Percentiles rank a stretch among this genome's conserved stretches.
Conservation (phyloP, 176 grass and related monocot species). For the Sorghum bicolor region Sorghum_bicolor_NCBIv3 NC_012878.2:3930501-3931000, state of each 20-base stretch:
- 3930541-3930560: slow-evolving; percentile 3
- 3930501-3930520: not conserved
- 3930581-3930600: slow-evolving; percentile 1
- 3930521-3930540: not conserved
- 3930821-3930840: not conserved
- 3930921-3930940: not conserved
- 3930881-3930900: not conserved
- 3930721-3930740: slow-evolving; percentile 98
- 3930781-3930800: slow-evolving; percentile 29
- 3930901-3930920: not conserved
- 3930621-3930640: not conserved
- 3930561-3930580: not conserved
- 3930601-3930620: slow-evolving; percentile 11
- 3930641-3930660: slow-evolving; percentile 77
- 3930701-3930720: slow-evolving; percentile 97
- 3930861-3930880: not conserved
- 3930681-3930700: slow-evolving; percentile 94
- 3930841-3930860: not conserved
- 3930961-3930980: slow-evolving; percentile 13
- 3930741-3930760: slow-evolving; percentile 99
- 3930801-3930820: not conserved
- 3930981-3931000: not conserved
- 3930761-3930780: slow-evolving; percentile 98
- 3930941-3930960: not conserved
- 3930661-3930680: slow-evolving; percentile 93